Percentiles rank a stretch among this genome's conserved stretches.
Conservation (phyloP, 192 early-diverging fungal genomes). For the Coemansia sp. region DNA sequence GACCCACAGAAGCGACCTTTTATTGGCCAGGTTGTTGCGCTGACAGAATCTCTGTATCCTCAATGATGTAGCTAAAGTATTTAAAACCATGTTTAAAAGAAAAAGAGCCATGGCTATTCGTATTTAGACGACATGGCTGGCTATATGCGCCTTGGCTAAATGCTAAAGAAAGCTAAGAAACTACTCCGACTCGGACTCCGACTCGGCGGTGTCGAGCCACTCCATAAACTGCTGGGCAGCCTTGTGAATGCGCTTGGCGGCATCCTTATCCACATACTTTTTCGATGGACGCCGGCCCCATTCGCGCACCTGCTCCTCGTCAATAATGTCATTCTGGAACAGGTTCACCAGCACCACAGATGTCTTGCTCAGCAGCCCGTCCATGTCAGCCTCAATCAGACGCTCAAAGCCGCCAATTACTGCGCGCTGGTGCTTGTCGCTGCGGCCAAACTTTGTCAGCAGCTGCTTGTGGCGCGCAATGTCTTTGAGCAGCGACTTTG, state of each 20-base stretch:
- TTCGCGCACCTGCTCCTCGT: constrained; percentile 83
- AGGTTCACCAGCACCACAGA: constrained; percentile 81
- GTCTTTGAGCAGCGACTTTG: constrained; percentile 59
- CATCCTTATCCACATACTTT: constrained; percentile 81
- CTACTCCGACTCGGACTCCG: constrained; percentile 63
- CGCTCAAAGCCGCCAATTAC: constrained; percentile 90
- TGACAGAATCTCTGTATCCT: constrained; percentile 27
- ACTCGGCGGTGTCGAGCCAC: constrained; percentile 88
- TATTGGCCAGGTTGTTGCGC: constrained; percentile 57
- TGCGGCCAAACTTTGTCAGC: constrained; percentile 68
- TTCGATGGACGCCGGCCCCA: constrained; percentile 86
- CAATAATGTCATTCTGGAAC: constrained; percentile 87
- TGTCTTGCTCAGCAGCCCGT: constrained; percentile 61
- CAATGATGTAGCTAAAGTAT: not conserved
- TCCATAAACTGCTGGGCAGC: constrained; percentile 84
- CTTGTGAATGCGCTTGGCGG: constrained; percentile 76
- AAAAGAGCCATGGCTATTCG: too few species aligned
- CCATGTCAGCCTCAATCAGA: constrained; percentile 63
- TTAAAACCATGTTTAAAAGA: not conserved
- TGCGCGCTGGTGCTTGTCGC: constrained; percentile 83
- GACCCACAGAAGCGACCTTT: constrained; percentile 59
- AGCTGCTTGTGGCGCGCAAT: constrained; percentile 68
- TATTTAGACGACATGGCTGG: too few species aligned
- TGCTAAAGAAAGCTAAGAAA: constrained; percentile 3
- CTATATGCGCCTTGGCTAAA: too few species aligned